A percentile compares a stretch with the other conserved stretches of the same genome.
phyloP scores from a whole-genome alignment of 805 yeast genomes.

The Debaryomyces maramus region DNA sequence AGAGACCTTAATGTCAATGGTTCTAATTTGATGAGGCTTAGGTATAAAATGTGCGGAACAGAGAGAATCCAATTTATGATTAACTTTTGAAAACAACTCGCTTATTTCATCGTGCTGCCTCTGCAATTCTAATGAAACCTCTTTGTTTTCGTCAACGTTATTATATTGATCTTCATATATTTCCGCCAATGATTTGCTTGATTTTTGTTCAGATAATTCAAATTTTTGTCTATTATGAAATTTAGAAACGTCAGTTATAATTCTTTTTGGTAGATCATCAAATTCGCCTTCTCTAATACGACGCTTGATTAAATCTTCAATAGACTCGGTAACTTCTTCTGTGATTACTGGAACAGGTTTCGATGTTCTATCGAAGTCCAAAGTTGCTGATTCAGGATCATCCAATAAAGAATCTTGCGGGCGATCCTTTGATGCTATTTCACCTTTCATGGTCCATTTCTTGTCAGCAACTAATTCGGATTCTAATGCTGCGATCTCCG shows the following conservation, averaged over 20 bases:
- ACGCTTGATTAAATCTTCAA: conserved; percentile 86
- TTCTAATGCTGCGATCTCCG: conserved; percentile 78
- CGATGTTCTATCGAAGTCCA: conserved; percentile 89
- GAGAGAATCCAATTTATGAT: conserved; percentile 78
- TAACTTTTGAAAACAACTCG: conserved; percentile 59
- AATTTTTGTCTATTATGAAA: conserved; percentile 48
- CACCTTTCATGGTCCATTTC: conserved; percentile 94
- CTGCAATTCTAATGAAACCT: conserved; percentile 61
- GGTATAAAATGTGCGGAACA: conserved; percentile 96
- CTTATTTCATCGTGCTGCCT: conserved; percentile 78
- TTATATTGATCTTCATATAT: conserved; percentile 83
- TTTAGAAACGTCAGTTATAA: conserved; percentile 63
- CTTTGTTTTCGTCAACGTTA: conserved; percentile 40
- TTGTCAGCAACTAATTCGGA: conserved; percentile 87
- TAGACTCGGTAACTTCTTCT: conserved; percentile 76
- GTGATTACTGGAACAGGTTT: conserved; percentile 97
- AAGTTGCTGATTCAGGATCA: conserved; percentile 51
- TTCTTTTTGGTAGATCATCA: conserved; percentile 79
- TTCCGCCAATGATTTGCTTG: conserved; percentile 86
- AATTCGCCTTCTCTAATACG: conserved; percentile 75
- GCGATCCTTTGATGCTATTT: conserved; percentile 76
- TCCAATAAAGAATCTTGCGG: conserved; percentile 81
- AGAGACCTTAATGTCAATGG: conserved; percentile 72
- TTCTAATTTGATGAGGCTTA: conserved; percentile 72
- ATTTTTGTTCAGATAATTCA: conserved; percentile 81